These are phyloP conservation scores for Gymnopus androsaceus DNA, from an alignment of 1,284 basidiomycete species.

Conservation along the genomic window DNA sequence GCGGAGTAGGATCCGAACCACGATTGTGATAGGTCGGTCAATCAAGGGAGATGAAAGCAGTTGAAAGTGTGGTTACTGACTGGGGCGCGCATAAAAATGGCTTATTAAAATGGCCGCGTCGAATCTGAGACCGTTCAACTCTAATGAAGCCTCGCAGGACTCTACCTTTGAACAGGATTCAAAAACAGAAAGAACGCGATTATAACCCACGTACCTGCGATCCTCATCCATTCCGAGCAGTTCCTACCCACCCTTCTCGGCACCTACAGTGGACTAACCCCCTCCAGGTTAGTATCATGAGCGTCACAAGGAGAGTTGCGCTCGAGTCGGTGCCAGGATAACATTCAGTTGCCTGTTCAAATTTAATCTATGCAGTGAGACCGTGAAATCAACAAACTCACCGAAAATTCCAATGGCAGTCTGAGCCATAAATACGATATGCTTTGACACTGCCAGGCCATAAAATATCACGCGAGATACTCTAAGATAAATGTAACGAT, in stretches of 20 bases:
- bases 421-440: too few relatives aligned
- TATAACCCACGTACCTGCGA: conserved; percentile 55
- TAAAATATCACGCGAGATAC: too few relatives aligned
- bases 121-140: conserved; percentile 67
- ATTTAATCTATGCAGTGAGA: conserved; percentile 62
- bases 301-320: conserved; percentile 84
- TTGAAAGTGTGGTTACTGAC: conserved; percentile 43
- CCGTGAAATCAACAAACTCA: conserved; percentile 85
- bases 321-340: conserved; percentile 74
- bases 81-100: conserved; percentile 95
- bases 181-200: conserved; percentile 8
- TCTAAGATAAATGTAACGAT: too few relatives aligned
- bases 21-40: conserved; percentile 59
- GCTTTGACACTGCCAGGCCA: too few relatives aligned
- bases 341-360: conserved; percentile 47
- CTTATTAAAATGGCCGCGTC: conserved; percentile 71
- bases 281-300: conserved; percentile 92
- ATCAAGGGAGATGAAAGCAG: conserved; percentile 42
- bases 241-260: conserved; percentile 88
- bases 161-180: conserved; percentile 29
- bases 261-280: conserved; percentile 72
- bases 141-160: conserved; percentile 84
- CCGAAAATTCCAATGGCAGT: neutral
- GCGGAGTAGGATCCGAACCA: conserved; percentile 72
- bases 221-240: conserved; percentile 91